Evolutionary conservation across 169 alveolate genomes (phyloP).

Genomic region (Toxoplasma gondii): DNA sequence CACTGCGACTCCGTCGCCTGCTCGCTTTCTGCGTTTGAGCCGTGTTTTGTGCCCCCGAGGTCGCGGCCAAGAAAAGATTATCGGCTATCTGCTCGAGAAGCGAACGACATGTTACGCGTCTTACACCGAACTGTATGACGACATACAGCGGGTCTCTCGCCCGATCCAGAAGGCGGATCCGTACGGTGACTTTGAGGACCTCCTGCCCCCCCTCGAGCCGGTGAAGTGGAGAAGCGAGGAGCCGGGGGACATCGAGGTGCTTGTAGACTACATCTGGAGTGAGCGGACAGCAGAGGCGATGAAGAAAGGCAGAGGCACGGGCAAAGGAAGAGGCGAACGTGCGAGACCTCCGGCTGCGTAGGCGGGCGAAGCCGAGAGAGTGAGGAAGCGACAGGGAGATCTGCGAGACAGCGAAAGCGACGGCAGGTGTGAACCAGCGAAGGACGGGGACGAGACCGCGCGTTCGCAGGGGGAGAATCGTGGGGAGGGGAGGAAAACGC

Average conservation of each 20-base stretch:
- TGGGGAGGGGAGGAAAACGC: background rate
- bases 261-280: slow-evolving; percentile 47
- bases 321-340: slow-evolving; percentile 35
- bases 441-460: background rate
- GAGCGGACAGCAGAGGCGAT: slow-evolving; percentile 20
- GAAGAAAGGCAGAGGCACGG: slow-evolving; percentile 38
- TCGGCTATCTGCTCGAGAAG: slow-evolving; percentile 63
- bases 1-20: slow-evolving; percentile 52
- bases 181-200: slow-evolving; percentile 40
- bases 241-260: slow-evolving; percentile 62
- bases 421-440: background rate
- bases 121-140: slow-evolving; percentile 52
- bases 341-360: background rate
- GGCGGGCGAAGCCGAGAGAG: background rate
- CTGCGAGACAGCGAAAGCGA: background rate
- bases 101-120: slow-evolving; percentile 25
- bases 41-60: slow-evolving; percentile 22
- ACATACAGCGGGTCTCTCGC: slow-evolving; percentile 45
- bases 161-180: slow-evolving; percentile 34
- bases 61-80: slow-evolving; percentile 37
- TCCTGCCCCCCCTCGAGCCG: slow-evolving; percentile 65
- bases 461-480: background rate
- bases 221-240: slow-evolving; percentile 48
- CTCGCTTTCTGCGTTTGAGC: slow-evolving; percentile 56
- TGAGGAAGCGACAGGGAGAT: background rate